These are phyloP conservation scores for Magnolia sinica DNA, from an alignment of 164 flowering plant species.

Conservation along the genomic window DNA sequence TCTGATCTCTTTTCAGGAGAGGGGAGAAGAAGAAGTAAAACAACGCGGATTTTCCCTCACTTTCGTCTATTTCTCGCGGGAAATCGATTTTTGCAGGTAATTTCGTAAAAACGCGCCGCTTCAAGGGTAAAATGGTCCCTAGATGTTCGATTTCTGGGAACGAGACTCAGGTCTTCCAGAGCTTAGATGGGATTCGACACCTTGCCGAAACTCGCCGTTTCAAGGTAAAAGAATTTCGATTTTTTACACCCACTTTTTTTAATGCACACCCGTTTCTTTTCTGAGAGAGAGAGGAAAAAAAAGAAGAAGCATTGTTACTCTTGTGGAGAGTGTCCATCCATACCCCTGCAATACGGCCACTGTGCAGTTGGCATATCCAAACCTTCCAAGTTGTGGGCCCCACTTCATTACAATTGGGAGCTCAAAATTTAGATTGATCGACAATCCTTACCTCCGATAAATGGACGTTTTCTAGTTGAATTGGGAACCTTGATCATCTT, in stretches of 20 bases:
- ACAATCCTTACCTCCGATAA: too few species aligned
- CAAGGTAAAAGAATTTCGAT: not conserved
- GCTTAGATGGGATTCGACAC: slow-evolving; percentile 4
- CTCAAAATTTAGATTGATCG: too few species aligned
- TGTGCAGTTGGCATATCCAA: too few species aligned
- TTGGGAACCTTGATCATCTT: too few species aligned
- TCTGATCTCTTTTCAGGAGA: too few species aligned
- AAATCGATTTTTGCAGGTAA: not conserved
- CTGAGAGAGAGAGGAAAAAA: not conserved
- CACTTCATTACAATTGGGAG: too few species aligned
- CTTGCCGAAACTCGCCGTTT: slow-evolving; percentile 3
- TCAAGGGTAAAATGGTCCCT: not conserved
- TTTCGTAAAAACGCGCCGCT: not conserved
- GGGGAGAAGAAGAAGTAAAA: too few species aligned
- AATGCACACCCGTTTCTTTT: not conserved
- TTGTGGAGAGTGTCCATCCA: not conserved
- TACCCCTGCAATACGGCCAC: too few species aligned
- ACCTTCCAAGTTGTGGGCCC: too few species aligned
- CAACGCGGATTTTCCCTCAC: too few species aligned
- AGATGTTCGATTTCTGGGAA: not conserved
- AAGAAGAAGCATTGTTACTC: not conserved
- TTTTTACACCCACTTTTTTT: not conserved
- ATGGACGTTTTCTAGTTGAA: too few species aligned
- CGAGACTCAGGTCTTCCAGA: not conserved
- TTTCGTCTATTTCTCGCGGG: not conserved